These are phyloP conservation scores for peach (Prunus persica) DNA, from an alignment of 306 rosid species.

Conservation along the genomic window DNA sequence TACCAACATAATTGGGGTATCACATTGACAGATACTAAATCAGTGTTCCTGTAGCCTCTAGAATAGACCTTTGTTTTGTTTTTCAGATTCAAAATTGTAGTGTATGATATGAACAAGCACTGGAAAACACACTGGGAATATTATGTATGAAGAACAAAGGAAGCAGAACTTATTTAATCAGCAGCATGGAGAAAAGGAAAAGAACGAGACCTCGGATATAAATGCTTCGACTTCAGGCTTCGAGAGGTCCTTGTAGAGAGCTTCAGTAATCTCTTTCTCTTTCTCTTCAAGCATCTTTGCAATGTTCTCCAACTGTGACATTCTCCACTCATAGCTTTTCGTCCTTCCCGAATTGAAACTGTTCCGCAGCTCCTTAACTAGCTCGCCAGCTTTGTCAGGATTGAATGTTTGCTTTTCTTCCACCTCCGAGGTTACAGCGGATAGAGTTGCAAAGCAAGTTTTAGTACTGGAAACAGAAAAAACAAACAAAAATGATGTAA, in stretches of 20 bases:
- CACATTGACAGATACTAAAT: neutral
- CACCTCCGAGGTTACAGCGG: slow-evolving; percentile 30
- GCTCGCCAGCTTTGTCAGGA: slow-evolving; percentile 39
- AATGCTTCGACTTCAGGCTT: slow-evolving; percentile 65
- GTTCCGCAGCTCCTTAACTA: slow-evolving; percentile 54
- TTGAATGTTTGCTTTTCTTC: slow-evolving; percentile 43
- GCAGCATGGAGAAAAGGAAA: neutral
- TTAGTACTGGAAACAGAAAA: neutral
- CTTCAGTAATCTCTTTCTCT: slow-evolving; percentile 57
- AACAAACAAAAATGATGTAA: neutral
- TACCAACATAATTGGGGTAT: neutral
- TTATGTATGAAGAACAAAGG: neutral
- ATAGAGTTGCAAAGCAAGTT: slow-evolving; percentile 51
- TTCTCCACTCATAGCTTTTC: slow-evolving; percentile 73
- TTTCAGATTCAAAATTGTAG: neutral
- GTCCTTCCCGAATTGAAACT: slow-evolving; percentile 59
- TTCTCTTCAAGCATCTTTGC: slow-evolving; percentile 62
- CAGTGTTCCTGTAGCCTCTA: neutral
- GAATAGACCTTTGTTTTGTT: neutral
- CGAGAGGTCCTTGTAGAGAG: slow-evolving; percentile 64
- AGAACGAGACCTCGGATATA: slow-evolving; percentile 59
- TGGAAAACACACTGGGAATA: neutral
- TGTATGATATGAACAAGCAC: neutral
- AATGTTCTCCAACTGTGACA: slow-evolving; percentile 60
- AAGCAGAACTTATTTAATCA: neutral